Evolutionary conservation across 2,329 filamentous ascomycete genomes (phyloP).

Genomic region (Pseudogymnoascus sp.): DNA sequence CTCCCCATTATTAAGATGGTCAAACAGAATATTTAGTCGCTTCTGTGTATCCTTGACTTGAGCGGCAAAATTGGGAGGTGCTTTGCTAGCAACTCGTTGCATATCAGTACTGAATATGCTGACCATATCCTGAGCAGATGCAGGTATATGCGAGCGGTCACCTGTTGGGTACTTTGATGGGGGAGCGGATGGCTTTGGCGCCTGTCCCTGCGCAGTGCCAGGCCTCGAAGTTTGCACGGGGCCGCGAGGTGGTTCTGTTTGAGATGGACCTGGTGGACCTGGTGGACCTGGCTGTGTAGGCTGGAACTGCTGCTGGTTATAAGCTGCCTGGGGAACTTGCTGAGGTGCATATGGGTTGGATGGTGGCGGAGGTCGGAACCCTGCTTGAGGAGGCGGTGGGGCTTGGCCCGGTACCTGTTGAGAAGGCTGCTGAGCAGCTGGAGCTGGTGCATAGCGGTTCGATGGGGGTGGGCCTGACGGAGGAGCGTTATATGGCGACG

Average conservation of each 20-base stretch:
- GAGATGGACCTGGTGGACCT: no score
- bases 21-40: slow-evolving; percentile 85
- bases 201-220: slow-evolving; percentile 33
- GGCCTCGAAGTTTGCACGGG: slow-evolving; percentile 35
- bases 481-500: slow-evolving; percentile 80
- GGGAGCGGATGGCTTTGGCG: slow-evolving; percentile 42
- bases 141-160: slow-evolving; percentile 82
- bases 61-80: slow-evolving; percentile 74
- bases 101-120: slow-evolving; percentile 78
- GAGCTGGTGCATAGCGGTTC: slow-evolving; percentile 67
- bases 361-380: slow-evolving; percentile 38
- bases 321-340: slow-evolving; percentile 18
- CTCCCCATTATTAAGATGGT: slow-evolving; percentile 94
- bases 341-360: slow-evolving; percentile 35
- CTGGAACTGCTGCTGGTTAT: slow-evolving; percentile 36
- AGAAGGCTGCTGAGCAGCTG: slow-evolving; percentile 45
- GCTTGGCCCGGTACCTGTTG: slow-evolving; percentile 26
- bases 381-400: slow-evolving; percentile 35
- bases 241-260: slow-evolving; percentile 33
- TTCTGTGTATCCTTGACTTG: slow-evolving; percentile 95
- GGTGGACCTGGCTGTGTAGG: slow-evolving; percentile 38
- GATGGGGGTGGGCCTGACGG: slow-evolving; percentile 60
- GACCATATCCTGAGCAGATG: slow-evolving; percentile 66
- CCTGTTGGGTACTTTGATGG: slow-evolving; percentile 67
- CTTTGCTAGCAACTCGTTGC: slow-evolving; percentile 77